Conservation (phyloP, 345 rosid species). For the Fremontodendron californicum region DNA sequence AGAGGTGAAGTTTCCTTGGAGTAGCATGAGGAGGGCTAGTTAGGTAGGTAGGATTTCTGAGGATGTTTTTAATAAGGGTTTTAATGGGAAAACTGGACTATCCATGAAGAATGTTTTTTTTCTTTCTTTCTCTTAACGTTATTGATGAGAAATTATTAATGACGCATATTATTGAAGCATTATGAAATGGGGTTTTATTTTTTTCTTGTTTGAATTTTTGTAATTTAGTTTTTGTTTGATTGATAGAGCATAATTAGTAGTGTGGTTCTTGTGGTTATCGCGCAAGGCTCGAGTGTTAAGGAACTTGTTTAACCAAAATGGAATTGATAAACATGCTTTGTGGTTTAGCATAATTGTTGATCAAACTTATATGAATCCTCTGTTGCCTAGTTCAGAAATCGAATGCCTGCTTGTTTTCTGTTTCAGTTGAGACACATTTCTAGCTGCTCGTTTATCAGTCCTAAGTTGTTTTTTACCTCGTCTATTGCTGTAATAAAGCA, state of each 20-base stretch:
- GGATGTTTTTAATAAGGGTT: neutral
- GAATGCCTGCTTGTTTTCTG: neutral
- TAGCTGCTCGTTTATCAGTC: neutral
- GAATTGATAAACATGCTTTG: neutral
- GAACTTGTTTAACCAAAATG: neutral
- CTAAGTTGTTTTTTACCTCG: neutral
- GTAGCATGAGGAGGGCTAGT: conserved; percentile 48
- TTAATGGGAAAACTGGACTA: neutral
- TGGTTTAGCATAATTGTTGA: neutral
- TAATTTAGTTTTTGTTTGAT: neutral
- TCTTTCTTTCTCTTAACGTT: too few species aligned
- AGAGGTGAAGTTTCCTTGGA: conserved; percentile 67
- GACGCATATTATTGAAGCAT: neutral
- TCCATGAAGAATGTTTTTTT: neutral
- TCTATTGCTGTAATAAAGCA: neutral
- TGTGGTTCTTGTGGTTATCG: neutral
- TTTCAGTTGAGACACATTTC: neutral
- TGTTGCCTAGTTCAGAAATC: neutral
- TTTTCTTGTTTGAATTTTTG: neutral
- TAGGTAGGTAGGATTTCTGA: conserved; percentile 30
- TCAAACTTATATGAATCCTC: neutral
- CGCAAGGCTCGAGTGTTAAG: neutral
- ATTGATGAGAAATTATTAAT: neutral
- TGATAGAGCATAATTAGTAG: neutral
- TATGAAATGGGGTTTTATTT: neutral